phyloP scores from a whole-genome alignment of 495 filamentous ascomycete genomes.

The Alectoria sarmentosa region DNA sequence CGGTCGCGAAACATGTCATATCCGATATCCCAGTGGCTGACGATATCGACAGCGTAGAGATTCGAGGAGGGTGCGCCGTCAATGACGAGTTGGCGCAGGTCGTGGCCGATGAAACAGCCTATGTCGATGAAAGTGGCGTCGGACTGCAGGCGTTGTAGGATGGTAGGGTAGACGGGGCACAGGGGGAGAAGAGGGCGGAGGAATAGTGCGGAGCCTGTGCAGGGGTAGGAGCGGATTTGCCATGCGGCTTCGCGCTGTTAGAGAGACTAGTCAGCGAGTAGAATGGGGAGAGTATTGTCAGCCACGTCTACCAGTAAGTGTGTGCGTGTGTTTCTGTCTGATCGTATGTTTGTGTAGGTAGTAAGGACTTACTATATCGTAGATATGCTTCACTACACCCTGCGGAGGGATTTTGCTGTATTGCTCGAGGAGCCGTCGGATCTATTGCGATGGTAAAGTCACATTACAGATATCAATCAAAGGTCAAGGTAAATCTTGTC shows the following conservation, averaged over 20 bases:
- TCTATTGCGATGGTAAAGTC: neutral
- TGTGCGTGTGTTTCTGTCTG: no score
- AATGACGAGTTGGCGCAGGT: constrained; percentile 33
- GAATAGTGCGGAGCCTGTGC: constrained; percentile 38
- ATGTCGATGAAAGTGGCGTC: constrained; percentile 16
- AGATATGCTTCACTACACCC: neutral
- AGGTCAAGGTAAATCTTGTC: neutral
- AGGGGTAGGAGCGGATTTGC: constrained; percentile 34
- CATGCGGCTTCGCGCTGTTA: constrained; percentile 37
- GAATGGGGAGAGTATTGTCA: no score
- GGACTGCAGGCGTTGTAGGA: constrained; percentile 18
- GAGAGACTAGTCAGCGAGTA: neutral
- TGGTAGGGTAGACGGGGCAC: constrained; percentile 24
- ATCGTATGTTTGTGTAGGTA: no score
- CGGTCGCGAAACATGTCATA: constrained; percentile 44
- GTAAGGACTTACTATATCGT: neutral
- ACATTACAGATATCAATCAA: no score
- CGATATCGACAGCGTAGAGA: constrained; percentile 39
- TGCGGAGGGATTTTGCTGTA: neutral
- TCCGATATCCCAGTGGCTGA: constrained; percentile 39
- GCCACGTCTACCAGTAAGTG: no score
- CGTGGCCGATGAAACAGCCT: constrained; percentile 37
- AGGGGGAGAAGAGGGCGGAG: constrained; percentile 33
- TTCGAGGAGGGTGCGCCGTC: constrained; percentile 30
- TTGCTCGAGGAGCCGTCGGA: neutral